phyloP scores from a whole-genome alignment of 2,329 filamentous ascomycete species.

The Aspergillus sojae region DNA sequence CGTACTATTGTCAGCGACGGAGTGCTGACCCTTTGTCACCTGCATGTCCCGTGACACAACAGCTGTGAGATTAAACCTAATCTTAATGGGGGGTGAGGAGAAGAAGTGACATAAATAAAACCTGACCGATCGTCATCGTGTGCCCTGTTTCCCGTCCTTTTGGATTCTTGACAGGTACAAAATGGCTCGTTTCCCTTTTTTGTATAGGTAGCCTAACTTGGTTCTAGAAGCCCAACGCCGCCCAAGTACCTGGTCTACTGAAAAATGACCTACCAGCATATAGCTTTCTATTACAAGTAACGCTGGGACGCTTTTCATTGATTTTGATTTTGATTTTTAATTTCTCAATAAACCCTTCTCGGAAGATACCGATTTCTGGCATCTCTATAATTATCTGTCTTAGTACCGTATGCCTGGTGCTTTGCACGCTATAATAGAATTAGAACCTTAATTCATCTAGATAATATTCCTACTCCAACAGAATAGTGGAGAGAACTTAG shows the following conservation, averaged over 20 bases:
- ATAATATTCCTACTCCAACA: background rate
- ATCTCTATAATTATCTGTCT: too few species aligned
- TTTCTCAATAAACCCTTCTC: too few species aligned
- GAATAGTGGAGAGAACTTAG: background rate
- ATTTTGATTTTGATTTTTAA: too few species aligned
- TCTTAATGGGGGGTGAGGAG: background rate
- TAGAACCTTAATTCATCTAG: background rate
- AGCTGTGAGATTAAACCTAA: constrained; percentile 1
- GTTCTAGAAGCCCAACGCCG: background rate
- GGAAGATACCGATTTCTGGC: too few species aligned
- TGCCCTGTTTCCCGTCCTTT: background rate
- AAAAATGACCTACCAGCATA: background rate
- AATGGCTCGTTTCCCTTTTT: background rate
- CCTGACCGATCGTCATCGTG: background rate
- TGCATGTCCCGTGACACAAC: constrained; percentile 2
- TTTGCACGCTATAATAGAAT: background rate
- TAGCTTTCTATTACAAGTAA: background rate
- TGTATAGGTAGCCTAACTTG: background rate
- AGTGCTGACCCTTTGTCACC: background rate
- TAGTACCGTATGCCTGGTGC: too few species aligned
- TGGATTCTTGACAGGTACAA: background rate
- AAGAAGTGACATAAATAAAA: background rate
- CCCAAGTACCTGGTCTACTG: background rate
- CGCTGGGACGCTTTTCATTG: too few species aligned
- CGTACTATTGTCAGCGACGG: background rate